Base-by-base conservation (phyloP, 768 basidiomycete genomes). In the Auriscalpium microsporum region DNA sequence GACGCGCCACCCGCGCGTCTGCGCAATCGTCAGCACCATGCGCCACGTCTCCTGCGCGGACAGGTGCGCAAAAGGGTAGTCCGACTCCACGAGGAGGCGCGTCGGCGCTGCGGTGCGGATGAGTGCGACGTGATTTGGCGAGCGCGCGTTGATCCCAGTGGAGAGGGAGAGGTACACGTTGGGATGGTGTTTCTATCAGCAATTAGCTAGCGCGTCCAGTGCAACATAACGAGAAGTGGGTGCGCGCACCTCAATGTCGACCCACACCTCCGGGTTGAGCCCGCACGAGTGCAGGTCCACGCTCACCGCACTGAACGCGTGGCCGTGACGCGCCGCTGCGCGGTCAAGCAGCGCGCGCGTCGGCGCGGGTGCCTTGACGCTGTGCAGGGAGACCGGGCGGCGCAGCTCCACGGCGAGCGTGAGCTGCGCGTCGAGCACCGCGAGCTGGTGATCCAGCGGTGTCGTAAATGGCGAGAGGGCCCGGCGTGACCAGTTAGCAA, bases 261-360 rank as follows among this genome's bases (percentile, higher is more conserved):
- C 71, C 83, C 89, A 90, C 38, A 78, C 82, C 64, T 94, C 80
- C 8, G 83, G 74, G 57, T 87, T 91, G 60, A 94, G 71, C 0
- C 91, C 90, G 64, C 92, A 97, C 47, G 87, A 90, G 68, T 99
- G 95, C 62, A 99, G 68, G 66, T 95, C 93, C 48, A 97, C 70
- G 63, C 84, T 94, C 65, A 96, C 83, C 17, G 65, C 66, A 49
- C 72, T 69, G 79, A 87, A 94, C 21, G 68, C 70, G 8, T 72
- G 67, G 6, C 81, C 79, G 54, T 87, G 75, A 64, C 76, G 80
- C 58, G 74, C 68, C 50, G 76, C 70, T 76, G 92, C 80, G 45
- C 73, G 73, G 33, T 72, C 69, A 21, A 98, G 67, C 36, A 92
- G 68, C 16, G 87, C 82, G 34, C 82, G 60, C 1, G 91, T 92